Percentiles rank a stretch among this genome's conserved stretches.
These are phyloP conservation scores for Diaporthe capsici DNA, from an alignment of 2,329 filamentous ascomycete genomes.

Conservation along the genomic window DNA sequence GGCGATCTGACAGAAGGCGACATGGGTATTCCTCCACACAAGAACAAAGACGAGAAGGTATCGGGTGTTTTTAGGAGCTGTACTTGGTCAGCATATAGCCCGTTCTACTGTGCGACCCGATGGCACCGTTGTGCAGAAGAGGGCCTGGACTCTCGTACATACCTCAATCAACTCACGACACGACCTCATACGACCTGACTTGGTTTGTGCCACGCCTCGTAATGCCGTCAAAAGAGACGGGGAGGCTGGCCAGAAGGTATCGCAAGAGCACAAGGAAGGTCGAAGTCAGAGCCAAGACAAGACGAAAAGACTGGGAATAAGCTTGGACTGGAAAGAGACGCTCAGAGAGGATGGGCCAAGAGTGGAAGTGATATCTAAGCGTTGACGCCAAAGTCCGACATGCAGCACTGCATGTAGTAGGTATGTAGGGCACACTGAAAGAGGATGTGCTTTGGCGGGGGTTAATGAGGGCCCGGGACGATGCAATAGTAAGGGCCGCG, in stretches of 20 bases:
- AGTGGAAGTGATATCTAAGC: not conserved
- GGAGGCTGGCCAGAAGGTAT: not conserved
- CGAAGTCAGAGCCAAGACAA: not conserved
- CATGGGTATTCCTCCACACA: conserved; percentile 30
- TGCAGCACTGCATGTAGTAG: not conserved
- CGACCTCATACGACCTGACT: not conserved
- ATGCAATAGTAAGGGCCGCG: not conserved
- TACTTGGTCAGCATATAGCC: conserved; percentile 29
- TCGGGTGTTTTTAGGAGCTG: conserved; percentile 16
- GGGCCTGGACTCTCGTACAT: conserved; percentile 19
- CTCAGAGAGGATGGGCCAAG: not conserved
- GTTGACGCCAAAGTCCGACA: conserved; percentile 4
- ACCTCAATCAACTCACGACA: conserved; percentile 26
- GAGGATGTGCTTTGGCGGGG: not conserved
- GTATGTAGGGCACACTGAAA: conserved; percentile 13
- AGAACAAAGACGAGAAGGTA: conserved; percentile 12
- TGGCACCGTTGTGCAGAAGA: conserved; percentile 8
- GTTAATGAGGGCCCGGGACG: not conserved
- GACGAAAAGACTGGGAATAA: not conserved
- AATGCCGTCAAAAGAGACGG: not conserved
- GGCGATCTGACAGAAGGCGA: conserved; percentile 30
- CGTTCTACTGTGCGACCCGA: conserved; percentile 16
- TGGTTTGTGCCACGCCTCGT: not conserved
- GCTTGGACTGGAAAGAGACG: conserved; percentile 1
- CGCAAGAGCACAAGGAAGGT: not conserved